Conservation (phyloP, 371 early-diverging fungal species). For the Mortierella sp. region DNA sequence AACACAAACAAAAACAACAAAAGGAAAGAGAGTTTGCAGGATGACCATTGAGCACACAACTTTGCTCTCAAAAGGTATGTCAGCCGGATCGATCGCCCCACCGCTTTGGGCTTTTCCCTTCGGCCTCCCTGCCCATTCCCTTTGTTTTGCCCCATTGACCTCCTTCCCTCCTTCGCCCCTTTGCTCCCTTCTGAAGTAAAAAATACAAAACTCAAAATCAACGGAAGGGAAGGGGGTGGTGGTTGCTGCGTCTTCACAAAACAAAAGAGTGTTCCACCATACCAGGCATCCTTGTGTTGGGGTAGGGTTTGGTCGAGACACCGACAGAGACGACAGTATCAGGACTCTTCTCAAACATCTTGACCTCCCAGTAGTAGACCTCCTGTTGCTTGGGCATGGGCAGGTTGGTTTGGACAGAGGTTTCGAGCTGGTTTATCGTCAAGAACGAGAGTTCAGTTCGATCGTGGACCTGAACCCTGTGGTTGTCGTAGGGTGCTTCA, state of each 20-base stretch:
- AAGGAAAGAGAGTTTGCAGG: slow-evolving; percentile 5
- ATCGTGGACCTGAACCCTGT: slow-evolving; percentile 74
- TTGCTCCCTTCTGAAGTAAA: background rate
- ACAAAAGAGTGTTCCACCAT: slow-evolving; percentile 4
- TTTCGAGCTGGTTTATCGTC: slow-evolving; percentile 68
- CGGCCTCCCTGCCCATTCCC: background rate
- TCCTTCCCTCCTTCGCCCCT: background rate
- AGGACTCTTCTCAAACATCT: slow-evolving; percentile 75
- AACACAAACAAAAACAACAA: background rate
- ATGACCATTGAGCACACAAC: background rate
- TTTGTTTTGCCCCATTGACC: background rate
- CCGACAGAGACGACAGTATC: slow-evolving; percentile 74
- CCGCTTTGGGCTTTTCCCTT: background rate
- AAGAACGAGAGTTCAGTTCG: slow-evolving; percentile 83
- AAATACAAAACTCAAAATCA: background rate
- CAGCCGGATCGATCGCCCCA: slow-evolving; percentile 10
- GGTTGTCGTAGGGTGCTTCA: slow-evolving; percentile 74
- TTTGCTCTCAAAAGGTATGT: slow-evolving; percentile 9
- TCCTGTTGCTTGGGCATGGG: slow-evolving; percentile 86
- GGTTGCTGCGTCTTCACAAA: no score
- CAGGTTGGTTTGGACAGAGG: slow-evolving; percentile 85
- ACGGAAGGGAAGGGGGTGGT: background rate
- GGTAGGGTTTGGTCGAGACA: slow-evolving; percentile 79
- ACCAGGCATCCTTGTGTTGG: slow-evolving; percentile 77
- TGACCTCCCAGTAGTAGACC: slow-evolving; percentile 83